These are phyloP conservation scores for Trametes cubensis DNA, from an alignment of 768 basidiomycete genomes.

Conservation along the genomic window DNA sequence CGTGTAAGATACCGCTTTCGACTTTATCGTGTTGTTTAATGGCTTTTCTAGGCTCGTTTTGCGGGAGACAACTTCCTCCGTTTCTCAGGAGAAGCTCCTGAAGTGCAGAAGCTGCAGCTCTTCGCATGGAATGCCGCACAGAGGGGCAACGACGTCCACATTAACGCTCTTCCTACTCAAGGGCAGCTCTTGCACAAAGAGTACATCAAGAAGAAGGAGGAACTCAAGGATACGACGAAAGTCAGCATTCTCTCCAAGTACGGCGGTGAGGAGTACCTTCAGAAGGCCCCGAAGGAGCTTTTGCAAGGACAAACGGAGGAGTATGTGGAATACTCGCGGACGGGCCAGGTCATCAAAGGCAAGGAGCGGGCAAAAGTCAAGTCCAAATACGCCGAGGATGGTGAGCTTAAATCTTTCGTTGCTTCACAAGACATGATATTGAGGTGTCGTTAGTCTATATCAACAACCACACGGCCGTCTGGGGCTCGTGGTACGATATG, in stretches of 20 bases:
- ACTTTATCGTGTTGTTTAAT: slow-evolving; percentile 13
- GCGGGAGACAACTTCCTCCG: slow-evolving; percentile 97
- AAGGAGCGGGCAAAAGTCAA: slow-evolving; percentile 82
- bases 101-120: slow-evolving; percentile 88
- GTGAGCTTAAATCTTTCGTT: slow-evolving; percentile 47
- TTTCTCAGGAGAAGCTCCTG: slow-evolving; percentile 88
- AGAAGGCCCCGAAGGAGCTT: slow-evolving; percentile 87
- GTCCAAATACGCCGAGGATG: slow-evolving; percentile 97
- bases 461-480: slow-evolving; percentile 95
- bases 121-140: slow-evolving; percentile 98
- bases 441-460: slow-evolving; percentile 60
- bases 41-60: slow-evolving; percentile 66
- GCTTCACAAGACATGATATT: slow-evolving; percentile 3
- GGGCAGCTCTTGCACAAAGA: slow-evolving; percentile 90
- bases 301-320: slow-evolving; percentile 95
- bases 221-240: slow-evolving; percentile 85
- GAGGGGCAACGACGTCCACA: slow-evolving; percentile 91
- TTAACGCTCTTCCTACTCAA: slow-evolving; percentile 95
- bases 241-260: slow-evolving; percentile 90
- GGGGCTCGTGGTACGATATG: slow-evolving; percentile 93
- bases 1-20: slow-evolving; percentile 35
- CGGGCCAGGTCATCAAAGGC: slow-evolving; percentile 90
- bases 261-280: slow-evolving; percentile 91
- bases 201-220: slow-evolving; percentile 91
- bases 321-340: slow-evolving; percentile 95